These are phyloP conservation scores for Fusarium globosum DNA, from an alignment of 2,329 filamentous ascomycete genomes.

Conservation along the genomic window DNA sequence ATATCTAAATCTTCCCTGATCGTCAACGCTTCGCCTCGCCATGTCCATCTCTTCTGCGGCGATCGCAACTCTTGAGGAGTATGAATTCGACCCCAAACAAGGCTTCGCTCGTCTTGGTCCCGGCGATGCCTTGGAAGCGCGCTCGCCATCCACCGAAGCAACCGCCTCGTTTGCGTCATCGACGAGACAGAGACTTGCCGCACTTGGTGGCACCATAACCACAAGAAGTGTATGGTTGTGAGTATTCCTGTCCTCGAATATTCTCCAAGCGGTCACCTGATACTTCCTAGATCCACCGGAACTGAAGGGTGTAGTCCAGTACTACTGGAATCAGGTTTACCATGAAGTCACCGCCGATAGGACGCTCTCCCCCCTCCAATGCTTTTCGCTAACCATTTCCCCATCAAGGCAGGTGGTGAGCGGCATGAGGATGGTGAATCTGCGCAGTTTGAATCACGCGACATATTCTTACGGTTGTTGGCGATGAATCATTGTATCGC, in stretches of 20 bases:
- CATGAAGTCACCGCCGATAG: not conserved
- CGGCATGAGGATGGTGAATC: too few species aligned
- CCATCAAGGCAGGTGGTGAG: too few species aligned
- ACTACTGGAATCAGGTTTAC: not conserved
- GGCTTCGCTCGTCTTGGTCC: not conserved
- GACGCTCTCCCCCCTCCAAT: too few species aligned
- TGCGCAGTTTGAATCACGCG: too few species aligned
- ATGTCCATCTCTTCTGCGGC: not conserved
- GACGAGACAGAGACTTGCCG: not conserved
- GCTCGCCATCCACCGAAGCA: not conserved
- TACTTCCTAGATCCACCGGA: not conserved
- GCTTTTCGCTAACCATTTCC: too few species aligned
- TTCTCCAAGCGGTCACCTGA: not conserved
- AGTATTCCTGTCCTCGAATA: not conserved
- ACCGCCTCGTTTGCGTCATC: not conserved
- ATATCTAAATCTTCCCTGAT: too few species aligned
- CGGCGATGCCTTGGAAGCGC: not conserved
- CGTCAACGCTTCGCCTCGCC: not conserved
- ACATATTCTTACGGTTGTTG: too few species aligned
- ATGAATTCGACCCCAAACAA: not conserved
- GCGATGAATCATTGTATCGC: fast-evolving
- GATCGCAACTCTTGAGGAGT: not conserved
- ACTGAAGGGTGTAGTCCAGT: not conserved
- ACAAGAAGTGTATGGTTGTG: fast-evolving
- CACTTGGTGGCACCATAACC: not conserved